Base-by-base conservation (phyloP, 129 eudicot genomes). In the Pulicaria dysenterica region DNA sequence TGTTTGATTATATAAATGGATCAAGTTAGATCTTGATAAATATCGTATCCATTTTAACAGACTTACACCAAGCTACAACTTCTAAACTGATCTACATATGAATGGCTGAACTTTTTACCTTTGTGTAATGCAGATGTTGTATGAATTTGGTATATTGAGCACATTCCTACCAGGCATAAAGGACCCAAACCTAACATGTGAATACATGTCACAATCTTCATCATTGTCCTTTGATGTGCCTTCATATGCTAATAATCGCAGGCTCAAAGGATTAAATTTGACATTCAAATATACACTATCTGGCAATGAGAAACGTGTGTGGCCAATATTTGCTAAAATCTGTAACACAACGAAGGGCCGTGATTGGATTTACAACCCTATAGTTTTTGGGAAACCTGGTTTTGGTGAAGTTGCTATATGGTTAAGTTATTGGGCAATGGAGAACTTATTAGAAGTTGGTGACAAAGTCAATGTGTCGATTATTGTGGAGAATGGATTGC, bases 381-480 rank as follows among this genome's bases (percentile, higher is more conserved):
- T 51, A 37, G 54, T 36, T n/a, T 71, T 50, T 16, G 70, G 45
- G 13, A 47, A 34, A 4, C 68, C 74, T 2, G 13, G 3, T 34
- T 3, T 41, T 36, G 19, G 39, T 53, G 60, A 78, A 78, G 73
- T 50, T 54, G 39, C 44, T 40, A 11, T 50, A 17, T 78, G 82
- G 82, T 8, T 70, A 54, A 78, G 82, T 51, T 24, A 78, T 44
- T 78, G 77, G 82, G 43, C 60, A 13, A 50, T 70, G 17, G 47
- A 36, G 34, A 53, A 62, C 44, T 15, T 43, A 14, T 15, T 78
- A 50, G 73, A 70, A 2, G 68, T 19, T 3, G 77, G 82, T 43
- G 82, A 78, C 39, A 41, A 63, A 62, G 59, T 75, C 41, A 5
- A 37, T 2, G 79, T 74, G 42, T 39, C 64, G 4, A 50, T 53